Evolutionary conservation across 2,329 filamentous ascomycete species (phyloP).

Genomic region (Endoconidiophora polonica): DNA sequence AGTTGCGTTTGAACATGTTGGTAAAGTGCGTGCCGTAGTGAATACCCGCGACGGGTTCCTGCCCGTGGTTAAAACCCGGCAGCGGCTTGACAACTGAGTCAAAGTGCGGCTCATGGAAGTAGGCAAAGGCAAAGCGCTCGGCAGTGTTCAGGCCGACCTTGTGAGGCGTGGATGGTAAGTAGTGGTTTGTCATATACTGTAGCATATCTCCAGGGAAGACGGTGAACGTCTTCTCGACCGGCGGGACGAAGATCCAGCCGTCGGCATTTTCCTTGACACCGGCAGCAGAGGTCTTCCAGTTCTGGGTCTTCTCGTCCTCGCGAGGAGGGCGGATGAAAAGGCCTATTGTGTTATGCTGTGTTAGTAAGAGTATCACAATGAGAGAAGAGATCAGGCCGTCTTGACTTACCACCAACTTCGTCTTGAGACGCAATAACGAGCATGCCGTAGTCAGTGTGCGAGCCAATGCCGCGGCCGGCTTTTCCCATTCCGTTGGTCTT

Average conservation of each 20-base stretch:
- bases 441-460: conserved; percentile 35
- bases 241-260: conserved; percentile 32
- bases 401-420: conserved; percentile 26
- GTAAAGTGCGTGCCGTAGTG: conserved; percentile 37
- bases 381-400: conserved; percentile 11
- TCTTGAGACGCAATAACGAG: conserved; percentile 33
- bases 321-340: conserved; percentile 30
- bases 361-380: not conserved
- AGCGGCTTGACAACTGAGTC: conserved; percentile 27
- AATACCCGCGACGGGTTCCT: conserved; percentile 22
- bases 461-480: conserved; percentile 32
- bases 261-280: conserved; percentile 28
- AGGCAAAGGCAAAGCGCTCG: conserved; percentile 32
- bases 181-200: conserved; percentile 31
- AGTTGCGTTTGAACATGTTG: conserved; percentile 34
- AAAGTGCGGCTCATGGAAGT: conserved; percentile 36
- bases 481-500: conserved; percentile 32
- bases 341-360: conserved; percentile 16
- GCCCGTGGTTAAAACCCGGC: conserved; percentile 21
- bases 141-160: conserved; percentile 32
- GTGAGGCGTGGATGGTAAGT: conserved; percentile 30
- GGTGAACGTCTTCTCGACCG: conserved; percentile 27
- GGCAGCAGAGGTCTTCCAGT: conserved; percentile 29
- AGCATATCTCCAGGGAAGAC: conserved; percentile 37
- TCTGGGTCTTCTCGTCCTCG: conserved; percentile 25